These are phyloP conservation scores for Ganoderma lucidum DNA, from an alignment of 1,284 basidiomycete species.

Conservation along the genomic window DNA sequence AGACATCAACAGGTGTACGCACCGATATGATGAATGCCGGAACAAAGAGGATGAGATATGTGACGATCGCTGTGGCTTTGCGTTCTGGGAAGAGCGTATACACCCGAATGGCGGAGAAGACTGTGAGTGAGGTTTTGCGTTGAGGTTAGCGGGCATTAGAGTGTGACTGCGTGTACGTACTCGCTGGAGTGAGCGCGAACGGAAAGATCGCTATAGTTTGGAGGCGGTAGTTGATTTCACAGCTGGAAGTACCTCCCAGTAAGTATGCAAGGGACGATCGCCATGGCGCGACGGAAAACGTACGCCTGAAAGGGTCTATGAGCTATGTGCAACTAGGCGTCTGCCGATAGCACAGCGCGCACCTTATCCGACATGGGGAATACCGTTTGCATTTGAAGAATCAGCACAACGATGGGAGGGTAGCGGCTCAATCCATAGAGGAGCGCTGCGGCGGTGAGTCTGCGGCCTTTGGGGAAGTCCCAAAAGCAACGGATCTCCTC, in stretches of 20 bases:
- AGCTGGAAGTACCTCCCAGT: not conserved
- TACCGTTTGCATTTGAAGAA: not conserved
- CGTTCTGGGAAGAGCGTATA: not conserved
- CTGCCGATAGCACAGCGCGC: not conserved
- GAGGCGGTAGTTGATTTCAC: not conserved
- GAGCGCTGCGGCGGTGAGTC: not conserved
- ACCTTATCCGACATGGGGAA: constrained; percentile 1
- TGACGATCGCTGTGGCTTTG: not conserved
- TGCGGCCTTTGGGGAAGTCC: not conserved
- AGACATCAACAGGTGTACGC: not conserved
- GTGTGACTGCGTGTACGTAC: not conserved
- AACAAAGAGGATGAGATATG: not conserved
- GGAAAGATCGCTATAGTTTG: not conserved
- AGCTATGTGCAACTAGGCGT: not conserved
- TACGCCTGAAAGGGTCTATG: not conserved
- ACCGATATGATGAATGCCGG: not conserved
- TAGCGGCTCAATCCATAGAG: not conserved
- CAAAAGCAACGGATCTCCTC: not conserved
- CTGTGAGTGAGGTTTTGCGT: not conserved
- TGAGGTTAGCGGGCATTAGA: too few relatives aligned
- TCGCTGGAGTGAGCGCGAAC: not conserved
- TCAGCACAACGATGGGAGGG: not conserved
- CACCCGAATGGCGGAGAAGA: not conserved
- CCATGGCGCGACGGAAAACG: not conserved
- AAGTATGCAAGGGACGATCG: not conserved